Evolutionary conservation across 2,329 filamentous ascomycete genomes (phyloP).

Genomic region (Penicillium occitanis): DNA sequence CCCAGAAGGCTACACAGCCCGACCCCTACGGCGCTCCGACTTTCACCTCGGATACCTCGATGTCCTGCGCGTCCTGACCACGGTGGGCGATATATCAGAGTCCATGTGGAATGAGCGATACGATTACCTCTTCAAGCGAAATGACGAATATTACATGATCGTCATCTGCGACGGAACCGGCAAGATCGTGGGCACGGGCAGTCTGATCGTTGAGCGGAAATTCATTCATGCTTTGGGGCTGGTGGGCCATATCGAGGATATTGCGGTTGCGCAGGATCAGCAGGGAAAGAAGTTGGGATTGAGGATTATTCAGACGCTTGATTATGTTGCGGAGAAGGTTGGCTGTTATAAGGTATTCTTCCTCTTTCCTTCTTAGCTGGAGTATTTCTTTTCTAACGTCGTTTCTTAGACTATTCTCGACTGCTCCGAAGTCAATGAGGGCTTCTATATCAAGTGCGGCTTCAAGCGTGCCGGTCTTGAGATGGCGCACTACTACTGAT

Average conservation of each 20-base stretch:
- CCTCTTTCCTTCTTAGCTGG: neutral
- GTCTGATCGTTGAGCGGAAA: conserved; percentile 89
- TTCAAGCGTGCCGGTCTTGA: conserved; percentile 89
- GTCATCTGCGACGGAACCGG: conserved; percentile 73
- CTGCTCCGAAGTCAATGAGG: conserved; percentile 93
- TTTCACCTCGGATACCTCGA: conserved; percentile 83
- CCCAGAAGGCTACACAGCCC: conserved; percentile 78
- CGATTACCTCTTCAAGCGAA: conserved; percentile 73
- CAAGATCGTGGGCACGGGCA: conserved; percentile 84
- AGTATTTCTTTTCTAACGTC: neutral
- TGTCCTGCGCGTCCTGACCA: conserved; percentile 85
- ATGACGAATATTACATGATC: conserved; percentile 80
- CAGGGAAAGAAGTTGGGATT: conserved; percentile 96
- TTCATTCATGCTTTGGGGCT: conserved; percentile 49
- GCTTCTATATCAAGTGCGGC: conserved; percentile 97
- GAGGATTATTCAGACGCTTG: conserved; percentile 88
- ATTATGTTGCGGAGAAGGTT: conserved; percentile 80
- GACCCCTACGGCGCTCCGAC: conserved; percentile 75
- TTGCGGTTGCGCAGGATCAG: conserved; percentile 90
- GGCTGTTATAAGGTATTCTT: conserved; percentile 79
- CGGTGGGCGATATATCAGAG: conserved; percentile 80
- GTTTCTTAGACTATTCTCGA: conserved; percentile 78
- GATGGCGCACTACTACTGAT: conserved; percentile 91
- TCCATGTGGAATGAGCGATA: conserved; percentile 76
- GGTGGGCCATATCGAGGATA: conserved; percentile 97